Percentiles rank a stretch among this genome's conserved stretches.
These are phyloP conservation scores for Claviceps digitariae DNA, from an alignment of 2,329 filamentous ascomycete genomes.

Conservation along the genomic window DNA sequence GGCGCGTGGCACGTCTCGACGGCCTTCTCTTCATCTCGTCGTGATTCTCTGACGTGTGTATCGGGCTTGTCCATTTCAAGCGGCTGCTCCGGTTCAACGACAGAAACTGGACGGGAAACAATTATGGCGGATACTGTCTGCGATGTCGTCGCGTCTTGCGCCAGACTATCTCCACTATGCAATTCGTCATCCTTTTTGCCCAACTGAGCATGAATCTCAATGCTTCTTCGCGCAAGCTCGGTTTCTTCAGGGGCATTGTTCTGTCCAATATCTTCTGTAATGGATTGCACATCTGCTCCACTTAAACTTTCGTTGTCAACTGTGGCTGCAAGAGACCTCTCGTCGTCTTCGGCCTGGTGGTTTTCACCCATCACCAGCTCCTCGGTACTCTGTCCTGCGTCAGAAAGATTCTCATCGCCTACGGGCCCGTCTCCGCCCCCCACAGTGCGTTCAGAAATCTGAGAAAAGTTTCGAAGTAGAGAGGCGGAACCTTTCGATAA, in stretches of 20 bases:
- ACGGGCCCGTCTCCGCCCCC: conserved; percentile 2
- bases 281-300: conserved; percentile 23
- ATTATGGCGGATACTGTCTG: not conserved
- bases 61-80: not conserved
- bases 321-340: conserved; percentile 43
- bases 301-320: conserved; percentile 37
- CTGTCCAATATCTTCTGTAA: conserved; percentile 1
- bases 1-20: conserved; percentile 1
- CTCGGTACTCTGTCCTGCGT: conserved; percentile 29
- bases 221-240: conserved; percentile 12
- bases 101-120: not conserved
- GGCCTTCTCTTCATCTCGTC: not conserved
- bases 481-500: conserved; percentile 34
- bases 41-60: not conserved
- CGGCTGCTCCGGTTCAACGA: not conserved
- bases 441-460: conserved; percentile 13
- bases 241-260: conserved; percentile 6
- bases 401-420: conserved; percentile 5
- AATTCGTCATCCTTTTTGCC: conserved; percentile 8
- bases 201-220: conserved; percentile 28
- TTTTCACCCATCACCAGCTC: conserved; percentile 26
- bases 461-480: conserved; percentile 31
- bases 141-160: not conserved
- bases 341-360: conserved; percentile 26
- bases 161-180: not conserved